Conservation (phyloP, 2,329 filamentous ascomycete species). For the Neofusicoccum ribis region DNA sequence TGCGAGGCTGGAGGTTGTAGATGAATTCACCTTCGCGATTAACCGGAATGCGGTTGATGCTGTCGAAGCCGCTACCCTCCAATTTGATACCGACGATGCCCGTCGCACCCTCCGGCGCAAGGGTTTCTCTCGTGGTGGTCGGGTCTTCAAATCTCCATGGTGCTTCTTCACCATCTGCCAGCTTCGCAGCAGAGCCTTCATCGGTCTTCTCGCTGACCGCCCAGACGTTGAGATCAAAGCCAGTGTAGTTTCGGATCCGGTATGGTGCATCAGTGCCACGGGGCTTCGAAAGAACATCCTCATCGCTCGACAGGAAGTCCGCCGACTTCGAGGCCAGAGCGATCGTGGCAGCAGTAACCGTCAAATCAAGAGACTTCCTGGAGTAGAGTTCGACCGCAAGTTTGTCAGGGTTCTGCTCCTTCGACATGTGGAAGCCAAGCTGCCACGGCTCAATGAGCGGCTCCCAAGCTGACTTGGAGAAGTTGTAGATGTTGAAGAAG, state of each 20-base stretch:
- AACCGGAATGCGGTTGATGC: slow-evolving; percentile 81
- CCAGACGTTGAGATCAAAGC: slow-evolving; percentile 84
- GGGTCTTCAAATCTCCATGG: slow-evolving; percentile 98
- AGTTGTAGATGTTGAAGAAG: slow-evolving; percentile 97
- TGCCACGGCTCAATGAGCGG: slow-evolving; percentile 95
- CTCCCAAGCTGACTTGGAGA: slow-evolving; percentile 98
- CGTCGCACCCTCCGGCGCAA: slow-evolving; percentile 78
- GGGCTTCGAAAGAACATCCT: slow-evolving; percentile 91
- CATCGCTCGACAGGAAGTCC: slow-evolving; percentile 81
- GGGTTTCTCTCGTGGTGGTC: slow-evolving; percentile 90
- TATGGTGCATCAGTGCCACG: slow-evolving; percentile 90
- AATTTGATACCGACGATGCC: slow-evolving; percentile 80
- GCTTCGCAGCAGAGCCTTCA: slow-evolving; percentile 69
- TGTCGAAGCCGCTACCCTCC: slow-evolving; percentile 92
- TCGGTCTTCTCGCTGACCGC: slow-evolving; percentile 68
- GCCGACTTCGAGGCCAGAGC: slow-evolving; percentile 90
- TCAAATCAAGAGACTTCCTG: slow-evolving; percentile 87
- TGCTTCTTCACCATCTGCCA: slow-evolving; percentile 85
- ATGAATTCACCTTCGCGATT: slow-evolving; percentile 93
- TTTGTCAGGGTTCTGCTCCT: slow-evolving; percentile 71
- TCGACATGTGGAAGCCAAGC: slow-evolving; percentile 84
- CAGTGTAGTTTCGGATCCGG: slow-evolving; percentile 90
- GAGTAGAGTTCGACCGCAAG: slow-evolving; percentile 85
- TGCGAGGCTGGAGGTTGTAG: slow-evolving; percentile 85
- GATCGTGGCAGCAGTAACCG: slow-evolving; percentile 89